Conservation (phyloP, 441 rosid species). For the Daphne laureola region DNA sequence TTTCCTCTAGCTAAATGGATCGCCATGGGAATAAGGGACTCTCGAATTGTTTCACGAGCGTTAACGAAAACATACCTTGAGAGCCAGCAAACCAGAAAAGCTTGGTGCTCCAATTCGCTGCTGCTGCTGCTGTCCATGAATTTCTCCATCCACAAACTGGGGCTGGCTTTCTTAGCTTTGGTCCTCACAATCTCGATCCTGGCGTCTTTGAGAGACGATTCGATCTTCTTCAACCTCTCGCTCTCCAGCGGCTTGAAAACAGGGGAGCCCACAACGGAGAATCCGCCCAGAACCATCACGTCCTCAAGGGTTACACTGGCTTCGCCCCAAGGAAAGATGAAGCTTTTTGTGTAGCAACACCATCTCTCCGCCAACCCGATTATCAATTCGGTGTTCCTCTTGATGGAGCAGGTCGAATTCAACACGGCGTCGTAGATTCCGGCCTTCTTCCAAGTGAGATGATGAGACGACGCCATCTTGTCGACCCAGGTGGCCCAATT, state of each 20-base stretch:
- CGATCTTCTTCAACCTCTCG: conserved; percentile 2
- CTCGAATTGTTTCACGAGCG: conserved; percentile 8
- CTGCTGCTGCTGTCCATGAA: conserved; percentile 18
- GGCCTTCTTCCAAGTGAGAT: conserved; percentile 17
- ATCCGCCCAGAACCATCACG: conserved; percentile 22
- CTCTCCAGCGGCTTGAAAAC: conserved; percentile 5
- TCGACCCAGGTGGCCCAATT: conserved; percentile 22
- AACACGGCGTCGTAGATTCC: conserved; percentile 18
- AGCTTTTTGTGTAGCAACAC: conserved; percentile 24
- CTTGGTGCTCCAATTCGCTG: conserved; percentile 22
- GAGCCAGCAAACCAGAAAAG: conserved; percentile 24
- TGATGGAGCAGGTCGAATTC: conserved; percentile 18
- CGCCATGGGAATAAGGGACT: conserved; percentile 14
- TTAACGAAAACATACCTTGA: conserved; percentile 23
- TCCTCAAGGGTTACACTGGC: conserved; percentile 26
- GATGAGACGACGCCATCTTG: conserved; percentile 18
- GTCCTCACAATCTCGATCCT: conserved; percentile 13
- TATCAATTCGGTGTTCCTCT: conserved; percentile 12
- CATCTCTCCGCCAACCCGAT: conserved; percentile 19
- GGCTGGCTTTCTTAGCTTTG: conserved; percentile 9
- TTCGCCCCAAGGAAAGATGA: conserved; percentile 31
- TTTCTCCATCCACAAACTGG: conserved; percentile 18
- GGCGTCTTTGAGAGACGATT: conserved; percentile 8
- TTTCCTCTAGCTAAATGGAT: conserved; percentile 22
- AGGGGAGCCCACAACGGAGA: conserved; percentile 21